These are phyloP conservation scores for Paramecium tetraurelia DNA, from an alignment of 73 alveolate species.

Conservation along the genomic window DNA sequence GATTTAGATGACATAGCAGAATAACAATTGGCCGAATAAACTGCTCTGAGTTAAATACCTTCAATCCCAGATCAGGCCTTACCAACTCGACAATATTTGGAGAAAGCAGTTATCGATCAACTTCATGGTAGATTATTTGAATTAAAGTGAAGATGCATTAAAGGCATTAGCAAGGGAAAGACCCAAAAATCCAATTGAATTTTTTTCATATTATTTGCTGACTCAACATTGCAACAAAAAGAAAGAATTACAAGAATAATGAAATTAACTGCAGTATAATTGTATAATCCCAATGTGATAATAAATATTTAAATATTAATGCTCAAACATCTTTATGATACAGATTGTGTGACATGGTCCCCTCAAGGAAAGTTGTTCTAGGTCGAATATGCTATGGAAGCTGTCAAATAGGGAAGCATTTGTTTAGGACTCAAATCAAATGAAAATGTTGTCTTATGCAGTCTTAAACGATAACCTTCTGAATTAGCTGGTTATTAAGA, in stretches of 20 bases:
- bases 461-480: conserved; percentile 81
- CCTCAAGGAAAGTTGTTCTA: conserved; percentile 96
- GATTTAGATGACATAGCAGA: conserved; percentile 4
- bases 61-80: conserved; percentile 31
- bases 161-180: conserved; percentile 62
- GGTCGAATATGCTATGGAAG: conserved; percentile 99
- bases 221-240: conserved; percentile 35
- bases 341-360: conserved; percentile 95
- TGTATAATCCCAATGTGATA: conserved; percentile 32
- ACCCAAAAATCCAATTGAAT: conserved; percentile 64
- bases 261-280: background rate
- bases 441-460: conserved; percentile 73
- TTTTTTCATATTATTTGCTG: conserved; percentile 56
- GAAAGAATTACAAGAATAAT: background rate
- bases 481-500: conserved; percentile 90
- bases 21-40: background rate
- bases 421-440: conserved; percentile 91
- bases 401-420: conserved; percentile 97
- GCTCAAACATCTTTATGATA: conserved; percentile 91
- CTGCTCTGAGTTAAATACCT: background rate
- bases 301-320: conserved; percentile 60
- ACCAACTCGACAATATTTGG: conserved; percentile 59
- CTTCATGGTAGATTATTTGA: background rate
- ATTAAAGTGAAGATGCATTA: conserved; percentile 31
- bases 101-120: conserved; percentile 55